Percentiles rank a stretch among this genome's conserved stretches.
Evolutionary conservation across 345 rosid genomes (phyloP).

Genomic region (Hirschfeldia incana): DNA sequence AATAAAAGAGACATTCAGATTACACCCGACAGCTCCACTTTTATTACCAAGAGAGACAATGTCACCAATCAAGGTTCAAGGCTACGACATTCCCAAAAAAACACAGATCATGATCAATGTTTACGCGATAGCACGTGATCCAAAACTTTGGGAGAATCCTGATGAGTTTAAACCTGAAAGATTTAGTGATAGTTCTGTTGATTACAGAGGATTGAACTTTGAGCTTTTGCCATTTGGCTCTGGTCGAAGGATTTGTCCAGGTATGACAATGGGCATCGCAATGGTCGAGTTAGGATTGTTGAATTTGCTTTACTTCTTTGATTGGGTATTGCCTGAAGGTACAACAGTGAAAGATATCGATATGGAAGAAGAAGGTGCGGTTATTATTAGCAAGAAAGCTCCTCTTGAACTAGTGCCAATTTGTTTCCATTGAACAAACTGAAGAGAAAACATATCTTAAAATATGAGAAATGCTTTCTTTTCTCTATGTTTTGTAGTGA

Average conservation of each 20-base stretch:
- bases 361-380: slow-evolving; percentile 35
- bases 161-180: slow-evolving; percentile 53
- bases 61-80: slow-evolving; percentile 42
- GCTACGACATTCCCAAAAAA: slow-evolving; percentile 40
- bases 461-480: background rate
- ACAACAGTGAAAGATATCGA: slow-evolving; percentile 34
- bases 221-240: slow-evolving; percentile 45
- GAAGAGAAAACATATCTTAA: background rate
- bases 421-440: slow-evolving; percentile 6
- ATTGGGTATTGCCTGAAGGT: slow-evolving; percentile 37
- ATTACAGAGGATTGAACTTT: slow-evolving; percentile 48
- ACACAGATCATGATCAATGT: slow-evolving; percentile 45
- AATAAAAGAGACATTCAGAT: slow-evolving; percentile 53
- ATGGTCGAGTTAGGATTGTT: slow-evolving; percentile 34
- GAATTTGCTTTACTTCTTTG: slow-evolving; percentile 38
- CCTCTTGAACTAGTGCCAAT: slow-evolving; percentile 35
- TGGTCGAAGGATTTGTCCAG: slow-evolving; percentile 36
- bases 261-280: slow-evolving; percentile 41
- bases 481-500: background rate
- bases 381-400: slow-evolving; percentile 32
- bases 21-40: slow-evolving; percentile 58
- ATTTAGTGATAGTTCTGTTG: slow-evolving; percentile 40
- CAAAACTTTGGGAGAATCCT: slow-evolving; percentile 44
- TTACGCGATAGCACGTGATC: slow-evolving; percentile 53
- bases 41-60: slow-evolving; percentile 53